Evolutionary conservation across 805 yeast species (phyloP), one percentile per base, ranked within the genome.

Genomic region (Torulaspora microellipsoides): DNA sequence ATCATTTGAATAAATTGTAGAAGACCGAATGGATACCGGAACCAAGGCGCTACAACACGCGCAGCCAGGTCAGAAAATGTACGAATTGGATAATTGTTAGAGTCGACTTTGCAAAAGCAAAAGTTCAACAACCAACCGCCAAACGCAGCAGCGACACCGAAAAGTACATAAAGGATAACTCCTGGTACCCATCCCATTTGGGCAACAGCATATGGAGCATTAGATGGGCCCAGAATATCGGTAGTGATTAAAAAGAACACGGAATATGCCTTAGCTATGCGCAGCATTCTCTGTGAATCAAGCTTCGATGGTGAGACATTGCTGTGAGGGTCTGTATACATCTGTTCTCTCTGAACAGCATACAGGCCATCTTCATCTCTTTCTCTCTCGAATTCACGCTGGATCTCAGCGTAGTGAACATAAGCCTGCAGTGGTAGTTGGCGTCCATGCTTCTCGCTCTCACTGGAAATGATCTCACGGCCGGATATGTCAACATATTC

Each of bases 161-260:
- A 68, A 4, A 68, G 52, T 32, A 70, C 54, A 53, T 62, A 73
- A 8, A 72, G 55, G 25, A 71, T 62, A 40, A 66, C 55, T 29
- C 77, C 77, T 14, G 75, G 75, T 17, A 67, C 76, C 44, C 62
- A 70, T 3, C 77, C 77, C 44, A 72, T 56, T 45, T 68, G 68
- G 9, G 71, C 53, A 40, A 72, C 59, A 10, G 76, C 71, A 48
- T 69, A 71, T 3, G 76, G 77, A 15, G 77, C 75, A 38, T 66
- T 60, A 10, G 69, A 59, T 14, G 77, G 77, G 20, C 77, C 77
- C 32, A 71, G 60, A 38, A 72, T 71, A 59, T 72, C 77, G 7
- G 76, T 71, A 31, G 77, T 72, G 46, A 72, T 73, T 30, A 73
- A 59, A 52, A 64, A 71, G 57, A 72, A 71, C n/a, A 71, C 73